Evolutionary conservation across 164 flowering plant species (phyloP), one percentile per base, ranked within the genome.

Genomic region (Euptelea pleiosperma): DNA sequence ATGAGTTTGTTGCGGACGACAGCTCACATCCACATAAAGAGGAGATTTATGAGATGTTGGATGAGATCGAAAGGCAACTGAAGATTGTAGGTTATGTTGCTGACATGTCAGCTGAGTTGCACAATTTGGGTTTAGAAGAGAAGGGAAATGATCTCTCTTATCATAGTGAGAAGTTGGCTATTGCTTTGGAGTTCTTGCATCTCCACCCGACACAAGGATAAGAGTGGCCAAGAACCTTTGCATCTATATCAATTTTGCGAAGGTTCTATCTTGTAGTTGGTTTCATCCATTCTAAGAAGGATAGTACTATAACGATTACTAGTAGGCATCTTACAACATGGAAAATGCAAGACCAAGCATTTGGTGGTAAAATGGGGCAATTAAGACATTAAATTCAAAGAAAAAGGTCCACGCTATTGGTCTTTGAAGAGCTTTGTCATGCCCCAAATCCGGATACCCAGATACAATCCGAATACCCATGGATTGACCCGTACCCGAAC

Each of bases 211-310:
- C 11, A 82, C 82, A 12, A 76, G 76, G 19, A 70, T 88, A 25
- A 76, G 86, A 61, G 76, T 88, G 45, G 77, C 90, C 40, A 88
- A 79, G 64, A 81, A 80, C 65, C 75, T 82, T 14, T 67, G 81
- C 0, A 77, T 64, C 12, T 88, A 92, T 45, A 67, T 64, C 62
- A 80, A 73, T 67, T 83, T 83, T 66, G 81, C 78, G 3, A 84
- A 84, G 67, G 48, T 75, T 55, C 58, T 88, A 33, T 83, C 92
- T 0, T 59, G 82, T 5, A 55, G 53, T n/a, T 70, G 86, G 31
- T 74, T 83, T 68, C 96, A 85, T 73, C 87, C 75, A 72, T 85
- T 87, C 58, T 66, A 61, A 8, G 75, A 67, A 52, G 96, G 96
- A 8, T 60, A 24, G n/a, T 87, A 89, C 7, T 87, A 91, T 70